phyloP scores from a whole-genome alignment of 2,329 filamentous ascomycete species.

The Apiospora marii region DNA sequence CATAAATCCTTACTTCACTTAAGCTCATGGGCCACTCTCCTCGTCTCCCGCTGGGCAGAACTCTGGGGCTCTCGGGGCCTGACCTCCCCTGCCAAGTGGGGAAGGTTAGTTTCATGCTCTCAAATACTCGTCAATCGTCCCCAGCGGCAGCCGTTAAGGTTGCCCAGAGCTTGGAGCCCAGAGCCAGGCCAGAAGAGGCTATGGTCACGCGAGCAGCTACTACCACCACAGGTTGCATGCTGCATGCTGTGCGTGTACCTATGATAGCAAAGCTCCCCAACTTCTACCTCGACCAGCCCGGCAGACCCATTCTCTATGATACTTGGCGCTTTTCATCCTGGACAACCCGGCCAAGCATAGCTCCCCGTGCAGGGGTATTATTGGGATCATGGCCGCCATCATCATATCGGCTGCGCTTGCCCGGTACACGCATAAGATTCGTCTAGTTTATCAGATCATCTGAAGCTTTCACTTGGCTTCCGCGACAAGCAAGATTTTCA shows the following conservation, averaged over 20 bases:
- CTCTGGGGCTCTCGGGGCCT: background rate
- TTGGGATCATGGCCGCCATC: background rate
- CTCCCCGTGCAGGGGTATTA: background rate
- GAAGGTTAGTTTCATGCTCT: slow-evolving; percentile 24
- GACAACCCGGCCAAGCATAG: background rate
- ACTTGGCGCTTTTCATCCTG: background rate
- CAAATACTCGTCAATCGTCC: background rate
- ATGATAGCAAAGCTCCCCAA: too few species aligned
- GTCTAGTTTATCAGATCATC: slow-evolving; percentile 14
- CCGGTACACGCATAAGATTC: slow-evolving; percentile 4
- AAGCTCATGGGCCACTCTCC: slow-evolving; percentile 4
- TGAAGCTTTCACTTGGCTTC: background rate
- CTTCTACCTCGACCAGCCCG: background rate
- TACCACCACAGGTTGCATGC: background rate
- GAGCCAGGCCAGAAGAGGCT: background rate
- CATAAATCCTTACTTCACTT: slow-evolving; percentile 19
- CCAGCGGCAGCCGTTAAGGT: background rate
- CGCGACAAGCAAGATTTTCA: slow-evolving; percentile 15
- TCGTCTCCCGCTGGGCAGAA: too few species aligned
- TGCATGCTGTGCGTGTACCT: background rate
- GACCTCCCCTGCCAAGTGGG: background rate
- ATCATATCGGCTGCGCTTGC: slow-evolving; percentile 23
- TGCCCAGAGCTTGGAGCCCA: background rate
- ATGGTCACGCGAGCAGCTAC: slow-evolving; percentile 1
- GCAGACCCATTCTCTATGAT: background rate